Base-by-base conservation (phyloP, 2,329 filamentous ascomycete species). In the Aspergillus alliaceus region DNA sequence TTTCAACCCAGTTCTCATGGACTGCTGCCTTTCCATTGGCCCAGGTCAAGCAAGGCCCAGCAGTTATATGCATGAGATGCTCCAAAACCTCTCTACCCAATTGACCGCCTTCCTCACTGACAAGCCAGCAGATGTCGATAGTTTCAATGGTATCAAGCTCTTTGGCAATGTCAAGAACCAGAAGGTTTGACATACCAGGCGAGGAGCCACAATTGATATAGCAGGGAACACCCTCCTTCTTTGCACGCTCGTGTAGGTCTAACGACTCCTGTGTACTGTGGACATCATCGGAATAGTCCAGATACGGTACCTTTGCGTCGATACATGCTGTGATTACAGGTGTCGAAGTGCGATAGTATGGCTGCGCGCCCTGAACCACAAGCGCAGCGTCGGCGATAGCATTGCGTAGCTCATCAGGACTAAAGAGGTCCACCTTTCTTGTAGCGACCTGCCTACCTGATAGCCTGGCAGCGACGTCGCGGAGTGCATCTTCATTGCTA, bases 1-100 rank as follows among this genome's bases (percentile, higher is more conserved):
- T 35, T n/a, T 35, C 34, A n/a, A 35, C 34, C 15, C 34, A 35
- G 39, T 40, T 57, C 42, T 63, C 61, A 37, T 61, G 54, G 20
- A 63, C 46, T 1, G 48, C 29, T 7, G 29, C n/a, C 18, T 56
- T 56, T 1, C 54, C 46, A n/a, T 51, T 44, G 5, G 31, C 54
- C 61, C 61, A 63, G 35, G 61, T 63, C 35, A 63, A 53, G 32
- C 61, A 63, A n/a, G 57, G 54, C 3, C 61, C 61, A 24, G 48
- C 53, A 7, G 61, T 54, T n/a, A 63, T 63, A 32, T 63, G 59
- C 53, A 63, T 59, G 39, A 61, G 49, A 9, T 35, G 34, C 34
- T 35, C 34, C 6, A 35, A 4, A 3, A 35, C 34, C 15, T 35
- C 34, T 35, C 34, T 18, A n/a, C 34, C 34, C 15, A 18, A 35